Evolutionary conservation across 352 stramenopile species (phyloP).

Genomic region (Phytophthora pluvialis): DNA sequence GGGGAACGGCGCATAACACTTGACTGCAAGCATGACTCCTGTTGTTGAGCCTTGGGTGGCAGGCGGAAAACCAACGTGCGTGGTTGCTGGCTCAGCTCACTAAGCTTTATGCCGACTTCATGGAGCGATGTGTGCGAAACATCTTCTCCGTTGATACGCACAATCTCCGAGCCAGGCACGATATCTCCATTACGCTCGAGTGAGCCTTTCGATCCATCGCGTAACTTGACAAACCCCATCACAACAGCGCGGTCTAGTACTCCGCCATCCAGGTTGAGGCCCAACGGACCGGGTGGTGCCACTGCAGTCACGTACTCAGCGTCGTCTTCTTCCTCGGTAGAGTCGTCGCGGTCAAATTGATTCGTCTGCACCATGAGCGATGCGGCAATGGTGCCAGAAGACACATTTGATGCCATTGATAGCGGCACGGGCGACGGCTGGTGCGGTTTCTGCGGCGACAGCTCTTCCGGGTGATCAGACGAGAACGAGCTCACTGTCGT

Average conservation of each 20-base stretch:
- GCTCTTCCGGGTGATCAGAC: conserved; percentile 11
- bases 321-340: conserved; percentile 27
- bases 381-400: conserved; percentile 24
- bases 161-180: conserved; percentile 54
- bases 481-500: conserved; percentile 2
- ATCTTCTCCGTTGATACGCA: conserved; percentile 75
- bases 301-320: conserved; percentile 38
- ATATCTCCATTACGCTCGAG: conserved; percentile 68
- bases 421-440: conserved; percentile 10
- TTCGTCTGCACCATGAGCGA: conserved; percentile 32
- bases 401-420: conserved; percentile 33
- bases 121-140: conserved; percentile 50
- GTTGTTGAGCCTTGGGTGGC: conserved; percentile 23
- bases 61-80: conserved; percentile 62
- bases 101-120: conserved; percentile 49
- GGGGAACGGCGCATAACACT: conserved; percentile 17
- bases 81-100: conserved; percentile 41
- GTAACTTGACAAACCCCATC: conserved; percentile 63
- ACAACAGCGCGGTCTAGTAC: conserved; percentile 60
- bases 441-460: conserved; percentile 12
- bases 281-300: conserved; percentile 65
- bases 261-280: conserved; percentile 68
- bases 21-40: not conserved
- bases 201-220: conserved; percentile 56
- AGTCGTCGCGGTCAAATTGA: conserved; percentile 31